These are phyloP conservation scores for Ogataea glucozyma DNA, from an alignment of 805 yeast genomes.

Conservation along the genomic window DNA sequence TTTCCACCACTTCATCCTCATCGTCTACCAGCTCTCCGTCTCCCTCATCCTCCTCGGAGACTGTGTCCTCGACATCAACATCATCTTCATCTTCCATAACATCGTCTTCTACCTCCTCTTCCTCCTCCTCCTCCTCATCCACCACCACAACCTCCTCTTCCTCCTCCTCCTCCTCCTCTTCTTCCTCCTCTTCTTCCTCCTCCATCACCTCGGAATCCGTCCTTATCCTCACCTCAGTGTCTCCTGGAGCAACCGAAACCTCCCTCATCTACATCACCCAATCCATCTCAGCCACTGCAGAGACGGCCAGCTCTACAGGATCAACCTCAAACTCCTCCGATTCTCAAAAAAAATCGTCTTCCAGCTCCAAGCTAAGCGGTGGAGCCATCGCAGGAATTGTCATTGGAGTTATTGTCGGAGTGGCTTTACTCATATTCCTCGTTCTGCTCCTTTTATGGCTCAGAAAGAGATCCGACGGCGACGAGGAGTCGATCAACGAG, in stretches of 20 bases:
- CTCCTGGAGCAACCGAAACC: conserved; percentile 27
- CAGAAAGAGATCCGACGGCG: conserved; percentile 22
- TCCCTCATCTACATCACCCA: conserved; percentile 28
- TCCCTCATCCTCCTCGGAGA: conserved; percentile 8
- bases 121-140: conserved; percentile 19
- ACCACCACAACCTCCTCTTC: conserved; percentile 19
- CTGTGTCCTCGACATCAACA: conserved; percentile 22
- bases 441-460: conserved; percentile 27
- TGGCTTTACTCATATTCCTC: conserved; percentile 14
- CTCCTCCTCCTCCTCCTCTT: conserved; percentile 18
- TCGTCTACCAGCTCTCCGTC: conserved; percentile 15
- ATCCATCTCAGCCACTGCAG: conserved; percentile 23
- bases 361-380: conserved; percentile 22
- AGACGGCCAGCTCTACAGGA: conserved; percentile 19
- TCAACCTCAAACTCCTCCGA: conserved; percentile 15
- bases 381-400: conserved; percentile 41
- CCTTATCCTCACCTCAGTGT: conserved; percentile 22
- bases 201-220: conserved; percentile 14
- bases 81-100: conserved; percentile 20
- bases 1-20: conserved; percentile 8
- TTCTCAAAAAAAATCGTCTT: conserved; percentile 6
- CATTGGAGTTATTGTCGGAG: conserved; percentile 34
- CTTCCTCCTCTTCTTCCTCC: conserved; percentile 15
- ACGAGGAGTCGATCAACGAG: conserved; percentile 17
- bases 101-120: conserved; percentile 15